A percentile compares a stretch with the other conserved stretches of the same genome.
phyloP scores from a whole-genome alignment of 495 filamentous ascomycete genomes.

The Schizothecium vesticola region DNA sequence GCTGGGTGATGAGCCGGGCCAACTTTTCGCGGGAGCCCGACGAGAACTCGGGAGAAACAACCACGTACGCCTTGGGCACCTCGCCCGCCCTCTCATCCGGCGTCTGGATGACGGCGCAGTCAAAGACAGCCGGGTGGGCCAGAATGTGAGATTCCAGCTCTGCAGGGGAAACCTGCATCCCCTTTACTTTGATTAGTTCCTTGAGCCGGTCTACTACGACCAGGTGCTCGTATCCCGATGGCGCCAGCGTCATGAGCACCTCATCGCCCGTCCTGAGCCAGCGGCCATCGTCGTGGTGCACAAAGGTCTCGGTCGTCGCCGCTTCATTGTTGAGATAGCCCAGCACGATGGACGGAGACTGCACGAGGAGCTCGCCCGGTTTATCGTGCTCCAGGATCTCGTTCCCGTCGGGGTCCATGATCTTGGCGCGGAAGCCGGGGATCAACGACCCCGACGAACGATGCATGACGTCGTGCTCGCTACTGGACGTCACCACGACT shows the following conservation, averaged over 20 bases:
- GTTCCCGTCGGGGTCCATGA: slow-evolving; percentile 66
- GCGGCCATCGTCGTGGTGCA: slow-evolving; percentile 60
- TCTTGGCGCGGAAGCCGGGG: slow-evolving; percentile 60
- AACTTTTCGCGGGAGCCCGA: slow-evolving; percentile 7
- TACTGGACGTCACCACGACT: slow-evolving; percentile 65
- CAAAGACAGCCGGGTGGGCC: slow-evolving; percentile 51
- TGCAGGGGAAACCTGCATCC: slow-evolving; percentile 44
- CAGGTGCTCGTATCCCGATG: slow-evolving; percentile 67
- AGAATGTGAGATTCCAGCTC: slow-evolving; percentile 60
- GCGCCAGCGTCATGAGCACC: slow-evolving; percentile 59
- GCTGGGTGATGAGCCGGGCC: slow-evolving; percentile 7
- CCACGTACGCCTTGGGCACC: slow-evolving; percentile 55
- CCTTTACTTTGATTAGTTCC: slow-evolving; percentile 92
- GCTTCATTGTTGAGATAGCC: slow-evolving; percentile 84
- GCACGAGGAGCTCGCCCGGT: slow-evolving; percentile 74
- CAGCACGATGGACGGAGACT: slow-evolving; percentile 68
- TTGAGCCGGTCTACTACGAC: slow-evolving; percentile 86
- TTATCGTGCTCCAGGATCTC: slow-evolving; percentile 73
- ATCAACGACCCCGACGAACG: slow-evolving; percentile 70
- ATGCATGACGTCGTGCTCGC: slow-evolving; percentile 60
- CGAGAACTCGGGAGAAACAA: slow-evolving; percentile 32
- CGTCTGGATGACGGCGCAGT: slow-evolving; percentile 53
- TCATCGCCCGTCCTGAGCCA: slow-evolving; percentile 89
- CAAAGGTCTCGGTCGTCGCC: slow-evolving; percentile 73
- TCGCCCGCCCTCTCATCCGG: slow-evolving; percentile 53